A percentile compares a stretch with the other conserved stretches of the same genome.
phyloP scores from a whole-genome alignment of 2,329 filamentous ascomycete species.

The Beauveria caledonica region DNA sequence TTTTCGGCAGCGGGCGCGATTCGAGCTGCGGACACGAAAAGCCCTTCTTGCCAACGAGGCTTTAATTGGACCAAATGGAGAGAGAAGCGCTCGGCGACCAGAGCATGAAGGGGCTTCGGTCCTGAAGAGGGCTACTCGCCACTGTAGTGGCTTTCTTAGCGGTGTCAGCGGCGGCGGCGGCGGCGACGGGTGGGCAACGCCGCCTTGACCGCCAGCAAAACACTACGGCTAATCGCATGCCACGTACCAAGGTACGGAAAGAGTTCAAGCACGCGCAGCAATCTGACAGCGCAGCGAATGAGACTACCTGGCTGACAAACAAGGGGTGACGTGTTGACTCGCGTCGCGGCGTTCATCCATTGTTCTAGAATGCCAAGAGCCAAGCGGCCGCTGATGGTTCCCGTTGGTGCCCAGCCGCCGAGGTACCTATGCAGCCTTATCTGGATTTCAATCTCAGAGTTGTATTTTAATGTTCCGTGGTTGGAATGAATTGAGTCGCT shows the following conservation, averaged over 20 bases:
- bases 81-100: background rate
- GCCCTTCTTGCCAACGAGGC: background rate
- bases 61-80: background rate
- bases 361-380: conserved; percentile 2
- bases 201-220: background rate
- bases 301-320: background rate
- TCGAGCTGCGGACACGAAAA: background rate
- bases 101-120: background rate
- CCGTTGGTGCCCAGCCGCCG: background rate
- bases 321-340: background rate
- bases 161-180: background rate
- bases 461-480: background rate
- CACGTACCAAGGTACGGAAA: background rate
- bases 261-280: background rate
- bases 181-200: background rate
- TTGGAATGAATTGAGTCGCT: background rate
- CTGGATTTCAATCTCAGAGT: background rate
- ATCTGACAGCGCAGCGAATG: background rate
- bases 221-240: background rate
- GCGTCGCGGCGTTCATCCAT: background rate
- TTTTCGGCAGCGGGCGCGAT: background rate
- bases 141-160: background rate
- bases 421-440: background rate
- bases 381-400: background rate
- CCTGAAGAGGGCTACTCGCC: background rate